These are phyloP conservation scores for Candida manassasensis DNA, from an alignment of 805 yeast genomes.

Conservation along the genomic window DNA sequence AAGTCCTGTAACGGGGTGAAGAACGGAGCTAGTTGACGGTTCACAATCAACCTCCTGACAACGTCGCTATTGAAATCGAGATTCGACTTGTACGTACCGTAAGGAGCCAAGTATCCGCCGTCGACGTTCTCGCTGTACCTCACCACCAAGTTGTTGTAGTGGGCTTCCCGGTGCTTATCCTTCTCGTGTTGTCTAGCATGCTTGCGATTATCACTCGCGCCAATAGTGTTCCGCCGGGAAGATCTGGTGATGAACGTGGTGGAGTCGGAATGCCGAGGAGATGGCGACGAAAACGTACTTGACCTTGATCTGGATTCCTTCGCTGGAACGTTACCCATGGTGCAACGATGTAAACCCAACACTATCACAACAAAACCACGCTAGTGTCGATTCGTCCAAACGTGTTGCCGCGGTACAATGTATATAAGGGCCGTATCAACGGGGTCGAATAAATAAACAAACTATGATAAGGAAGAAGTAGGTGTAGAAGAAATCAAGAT, in stretches of 20 bases:
- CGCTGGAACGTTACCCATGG: constrained; percentile 43
- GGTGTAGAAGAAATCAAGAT: no score
- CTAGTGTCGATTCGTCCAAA: no score
- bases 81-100: constrained; percentile 77
- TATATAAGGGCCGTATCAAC: no score
- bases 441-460: no score
- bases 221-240: constrained; percentile 18
- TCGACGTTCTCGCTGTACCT: constrained; percentile 70
- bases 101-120: constrained; percentile 92
- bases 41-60: constrained; percentile 66
- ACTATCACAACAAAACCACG: no score
- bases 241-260: constrained; percentile 7
- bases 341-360: constrained; percentile 1
- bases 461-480: no score
- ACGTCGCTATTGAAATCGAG: constrained; percentile 68
- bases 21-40: constrained; percentile 80
- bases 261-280: constrained; percentile 1
- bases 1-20: constrained; percentile 84
- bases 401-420: no score
- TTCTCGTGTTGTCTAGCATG: constrained; percentile 46
- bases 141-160: constrained; percentile 54
- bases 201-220: constrained; percentile 16
- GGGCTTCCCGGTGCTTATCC: constrained; percentile 48
- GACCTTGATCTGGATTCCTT: constrained; percentile 34
- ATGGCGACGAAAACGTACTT: constrained; percentile 16